These are phyloP conservation scores for Cryptosporidium ubiquitum DNA, from an alignment of 169 alveolate species.

Conservation along the genomic window DNA sequence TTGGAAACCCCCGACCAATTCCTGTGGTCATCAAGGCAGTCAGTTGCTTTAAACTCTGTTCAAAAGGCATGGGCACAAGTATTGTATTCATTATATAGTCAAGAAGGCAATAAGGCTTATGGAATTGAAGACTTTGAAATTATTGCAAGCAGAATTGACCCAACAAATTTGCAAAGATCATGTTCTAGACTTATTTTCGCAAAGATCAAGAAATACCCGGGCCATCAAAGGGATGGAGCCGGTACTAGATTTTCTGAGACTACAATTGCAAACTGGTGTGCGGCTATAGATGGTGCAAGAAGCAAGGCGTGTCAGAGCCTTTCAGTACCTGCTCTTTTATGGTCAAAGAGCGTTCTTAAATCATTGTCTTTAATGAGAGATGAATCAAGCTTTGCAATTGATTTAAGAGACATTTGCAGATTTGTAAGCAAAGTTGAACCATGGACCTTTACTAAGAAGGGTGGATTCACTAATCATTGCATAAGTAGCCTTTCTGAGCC, in stretches of 20 bases:
- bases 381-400: constrained; percentile 61
- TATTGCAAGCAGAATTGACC: constrained; percentile 60
- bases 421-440: constrained; percentile 38
- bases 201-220: constrained; percentile 60
- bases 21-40: constrained; percentile 57
- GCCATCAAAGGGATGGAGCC: constrained; percentile 55
- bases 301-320: constrained; percentile 54
- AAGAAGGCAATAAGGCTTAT: constrained; percentile 62
- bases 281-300: constrained; percentile 74
- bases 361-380: constrained; percentile 7
- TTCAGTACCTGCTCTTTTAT: constrained; percentile 42
- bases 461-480: constrained; percentile 47
- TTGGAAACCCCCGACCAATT: constrained; percentile 51
- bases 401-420: constrained; percentile 56
- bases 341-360: constrained; percentile 37
- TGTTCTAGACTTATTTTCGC: constrained; percentile 46
- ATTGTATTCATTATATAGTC: constrained; percentile 27
- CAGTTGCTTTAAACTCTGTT: constrained; percentile 40
- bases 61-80: constrained; percentile 70
- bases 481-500: constrained; percentile 23
- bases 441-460: constrained; percentile 40
- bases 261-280: constrained; percentile 70
- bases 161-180: constrained; percentile 32
- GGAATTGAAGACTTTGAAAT: constrained; percentile 60
- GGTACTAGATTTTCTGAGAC: constrained; percentile 55